A percentile compares a stretch with the other conserved stretches of the same genome.
These are phyloP conservation scores for Alliaria petiolata DNA, from an alignment of 345 rosid genomes.

Conservation along the genomic window DNA sequence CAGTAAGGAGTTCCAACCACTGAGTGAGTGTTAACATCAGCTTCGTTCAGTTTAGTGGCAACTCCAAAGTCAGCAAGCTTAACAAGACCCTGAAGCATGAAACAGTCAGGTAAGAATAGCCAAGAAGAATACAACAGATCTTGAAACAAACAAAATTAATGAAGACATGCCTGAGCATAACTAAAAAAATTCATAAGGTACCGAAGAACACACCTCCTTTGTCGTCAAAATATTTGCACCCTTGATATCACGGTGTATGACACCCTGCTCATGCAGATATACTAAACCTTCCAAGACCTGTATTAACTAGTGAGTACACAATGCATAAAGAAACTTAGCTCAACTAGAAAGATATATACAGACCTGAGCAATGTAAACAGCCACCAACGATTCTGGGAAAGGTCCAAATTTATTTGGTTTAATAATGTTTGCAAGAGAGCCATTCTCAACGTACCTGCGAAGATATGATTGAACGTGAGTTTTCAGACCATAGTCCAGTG, in stretches of 20 bases:
- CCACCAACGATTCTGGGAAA: slow-evolving; percentile 95
- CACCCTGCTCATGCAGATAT: slow-evolving; percentile 98
- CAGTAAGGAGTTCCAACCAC: slow-evolving; percentile 99
- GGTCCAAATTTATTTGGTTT: slow-evolving; percentile 99
- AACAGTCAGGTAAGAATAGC: neutral
- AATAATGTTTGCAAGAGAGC: slow-evolving; percentile 96
- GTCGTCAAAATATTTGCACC: slow-evolving; percentile 99
- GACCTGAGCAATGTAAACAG: slow-evolving; percentile 98
- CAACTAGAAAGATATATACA: slow-evolving; percentile 27
- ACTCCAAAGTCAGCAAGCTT: slow-evolving; percentile 99
- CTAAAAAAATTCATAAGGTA: neutral
- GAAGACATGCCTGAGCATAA: neutral
- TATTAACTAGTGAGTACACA: slow-evolving; percentile 26
- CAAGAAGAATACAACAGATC: slow-evolving; percentile 17
- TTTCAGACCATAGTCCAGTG: slow-evolving; percentile 7
- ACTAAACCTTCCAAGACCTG: slow-evolving; percentile 98
- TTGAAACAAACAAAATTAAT: too few relatives aligned
- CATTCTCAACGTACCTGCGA: slow-evolving; percentile 94
- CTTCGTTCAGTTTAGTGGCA: slow-evolving; percentile 96
- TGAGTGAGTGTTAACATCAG: slow-evolving; percentile 94
- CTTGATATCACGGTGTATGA: slow-evolving; percentile 98
- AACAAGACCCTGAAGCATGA: slow-evolving; percentile 77
- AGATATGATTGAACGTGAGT: slow-evolving; percentile 15
- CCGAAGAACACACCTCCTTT: slow-evolving; percentile 61
- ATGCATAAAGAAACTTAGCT: slow-evolving; percentile 12